Evolutionary conservation across 1,139 yeast genomes (phyloP).

Genomic region (Saccharomyces pastorianus): DNA sequence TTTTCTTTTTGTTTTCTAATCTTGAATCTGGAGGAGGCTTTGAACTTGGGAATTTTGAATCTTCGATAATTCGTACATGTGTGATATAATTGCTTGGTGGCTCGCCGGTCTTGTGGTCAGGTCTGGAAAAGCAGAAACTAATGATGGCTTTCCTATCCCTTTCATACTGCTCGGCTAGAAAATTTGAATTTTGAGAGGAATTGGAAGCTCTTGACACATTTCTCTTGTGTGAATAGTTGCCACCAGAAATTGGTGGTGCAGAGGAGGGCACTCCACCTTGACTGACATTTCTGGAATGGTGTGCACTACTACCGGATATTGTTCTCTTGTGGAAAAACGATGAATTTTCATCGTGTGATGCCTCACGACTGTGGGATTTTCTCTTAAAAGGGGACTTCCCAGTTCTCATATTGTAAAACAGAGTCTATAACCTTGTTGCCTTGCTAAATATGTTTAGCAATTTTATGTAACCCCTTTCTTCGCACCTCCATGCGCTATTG

Average conservation of each 20-base stretch:
- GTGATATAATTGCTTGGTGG: conserved; percentile 48
- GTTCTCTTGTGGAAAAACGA: conserved; percentile 17
- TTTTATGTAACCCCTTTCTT: background rate
- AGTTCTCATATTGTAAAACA: conserved; percentile 9
- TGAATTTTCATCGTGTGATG: conserved; percentile 24
- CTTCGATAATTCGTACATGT: conserved; percentile 52
- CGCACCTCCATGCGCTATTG: background rate
- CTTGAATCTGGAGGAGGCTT: conserved; percentile 40
- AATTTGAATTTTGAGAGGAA: conserved; percentile 29
- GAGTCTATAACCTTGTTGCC: background rate
- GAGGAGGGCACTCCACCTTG: background rate
- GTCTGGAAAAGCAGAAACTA: conserved; percentile 39
- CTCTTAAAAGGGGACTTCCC: conserved; percentile 31
- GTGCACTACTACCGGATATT: conserved; percentile 1
- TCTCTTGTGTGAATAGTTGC: conserved; percentile 5
- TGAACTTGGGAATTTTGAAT: conserved; percentile 39
- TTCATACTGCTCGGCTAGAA: conserved; percentile 46
- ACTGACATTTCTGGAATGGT: conserved; percentile 2
- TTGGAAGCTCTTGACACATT: conserved; percentile 25
- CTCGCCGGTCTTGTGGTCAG: conserved; percentile 33
- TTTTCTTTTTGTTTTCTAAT: conserved; percentile 37
- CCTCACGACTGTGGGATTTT: conserved; percentile 28
- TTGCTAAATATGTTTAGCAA: background rate
- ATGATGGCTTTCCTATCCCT: conserved; percentile 40
- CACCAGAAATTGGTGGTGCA: conserved; percentile 12